Base-by-base conservation (phyloP, 2,329 filamentous ascomycete genomes). In the Plenodomus biglobosus region DNA sequence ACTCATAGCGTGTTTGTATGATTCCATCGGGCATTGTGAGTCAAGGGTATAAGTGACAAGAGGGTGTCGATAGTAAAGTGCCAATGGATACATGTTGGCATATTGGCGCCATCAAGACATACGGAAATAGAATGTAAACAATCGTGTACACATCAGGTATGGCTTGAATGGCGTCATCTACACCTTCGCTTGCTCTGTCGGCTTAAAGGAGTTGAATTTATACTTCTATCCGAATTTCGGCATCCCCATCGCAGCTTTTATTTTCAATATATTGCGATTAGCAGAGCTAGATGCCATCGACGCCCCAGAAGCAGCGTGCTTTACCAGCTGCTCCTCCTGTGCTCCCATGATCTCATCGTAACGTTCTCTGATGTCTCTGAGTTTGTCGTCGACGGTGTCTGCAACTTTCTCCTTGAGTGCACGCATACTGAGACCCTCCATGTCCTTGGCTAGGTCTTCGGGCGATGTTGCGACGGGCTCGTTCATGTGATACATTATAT, bases 401-500 rank as follows among this genome's bases (percentile, higher is more conserved):
- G 83, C 80, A 4, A 90, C 83, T 57, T 76, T 74, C 6, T 80
- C 77, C 70, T 92, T 92, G 46, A 92, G 75, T 0, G 76, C 75
- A 8, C 76, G 76, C 61, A 90, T 76, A 35, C 69, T 79, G 19
- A 77, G 46, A 8, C 65, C 62, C 21, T 73, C 60, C 45, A 78
- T 69, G 19, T 80, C 75, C 7, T 58, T 55, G 1, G 77, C 81
- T 34, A 85, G 59, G 5, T 77, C 76, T 21, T 76, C 66, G 2
- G 62, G 59, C 10, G 76, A 65, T 1, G 61, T 52, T 20, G 72
- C 69, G 4, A 66, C 65, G 40, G 38, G 59, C 3, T 67, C 57
- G 44, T 85, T 81, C 59, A 92, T 83, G 53, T 89, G 82, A 19
- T 84, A 85, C n/a, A 92, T 74, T 15, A 99, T 82, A 48, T 90